These are phyloP conservation scores for Pythium myriotylum DNA, from an alignment of 352 stramenopile species.

Conservation along the genomic window DNA sequence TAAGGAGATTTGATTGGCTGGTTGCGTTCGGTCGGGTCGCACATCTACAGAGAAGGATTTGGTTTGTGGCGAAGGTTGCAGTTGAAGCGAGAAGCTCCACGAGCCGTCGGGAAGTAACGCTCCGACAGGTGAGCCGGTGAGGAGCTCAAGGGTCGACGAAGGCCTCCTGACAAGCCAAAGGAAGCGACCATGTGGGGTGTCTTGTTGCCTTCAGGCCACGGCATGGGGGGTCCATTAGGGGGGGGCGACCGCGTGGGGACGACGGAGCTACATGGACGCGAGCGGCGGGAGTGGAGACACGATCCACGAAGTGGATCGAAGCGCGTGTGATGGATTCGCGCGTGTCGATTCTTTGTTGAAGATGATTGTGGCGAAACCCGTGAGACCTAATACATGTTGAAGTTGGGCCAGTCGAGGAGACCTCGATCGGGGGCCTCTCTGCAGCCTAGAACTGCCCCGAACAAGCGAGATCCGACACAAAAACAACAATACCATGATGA, in stretches of 20 bases:
- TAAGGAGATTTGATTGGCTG: slow-evolving; percentile 9
- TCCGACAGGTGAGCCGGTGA: background rate
- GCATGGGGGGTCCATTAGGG: no score
- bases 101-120: no score
- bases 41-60: slow-evolving; percentile 2
- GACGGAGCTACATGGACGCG: slow-evolving; percentile 17
- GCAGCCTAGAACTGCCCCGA: no score
- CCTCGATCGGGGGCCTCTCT: background rate
- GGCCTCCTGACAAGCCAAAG: background rate
- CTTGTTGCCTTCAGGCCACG: no score
- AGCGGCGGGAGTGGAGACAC: slow-evolving; percentile 12
- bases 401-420: slow-evolving; percentile 30
- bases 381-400: slow-evolving; percentile 50
- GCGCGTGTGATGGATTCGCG: slow-evolving; percentile 12
- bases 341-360: slow-evolving; percentile 55
- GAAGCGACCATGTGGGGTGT: background rate
- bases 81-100: slow-evolving; percentile 13
- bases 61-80: slow-evolving; percentile 19
- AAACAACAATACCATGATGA: no score
- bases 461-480: no score
- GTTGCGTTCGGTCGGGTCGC: background rate
- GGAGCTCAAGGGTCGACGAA: background rate
- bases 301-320: background rate
- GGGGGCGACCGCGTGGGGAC: background rate
- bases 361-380: slow-evolving; percentile 22